Base-by-base conservation (phyloP, 2,329 filamentous ascomycete species). In the Cladosporium sp. region DNA sequence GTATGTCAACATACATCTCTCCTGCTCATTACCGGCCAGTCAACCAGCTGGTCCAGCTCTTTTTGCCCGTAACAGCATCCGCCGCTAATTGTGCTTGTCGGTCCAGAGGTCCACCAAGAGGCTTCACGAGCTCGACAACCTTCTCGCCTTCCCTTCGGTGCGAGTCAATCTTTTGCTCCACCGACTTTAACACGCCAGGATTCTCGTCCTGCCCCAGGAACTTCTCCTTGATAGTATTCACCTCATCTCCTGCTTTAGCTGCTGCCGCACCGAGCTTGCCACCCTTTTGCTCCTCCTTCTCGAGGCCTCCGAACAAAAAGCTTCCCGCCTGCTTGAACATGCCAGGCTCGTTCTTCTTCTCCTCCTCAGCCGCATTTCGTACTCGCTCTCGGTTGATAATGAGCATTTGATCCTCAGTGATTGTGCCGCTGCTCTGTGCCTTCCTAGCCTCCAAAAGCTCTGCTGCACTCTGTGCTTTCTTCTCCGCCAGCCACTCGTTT, bases 311-410 rank as follows among this genome's bases (percentile, higher is more conserved):
- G 49, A 71, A 74, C 17, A 76, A 34, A 54, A 61, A 68, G 40
- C 66, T 67, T 45, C 67, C 72, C 17, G 67, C 65, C 49, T 68
- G 64, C 61, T 69, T 70, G 51, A 74, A 70, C 47, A 74, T 62
- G 8, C 73, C 73, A 28, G 71, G 71, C 60, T 69, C 64, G 43
- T 70, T 69, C 67, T 69, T 69, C 59, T 69, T 70, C 37, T 65
- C 67, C 43, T 65, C 64, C 47, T 85, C 83, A 42, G 80, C 78
- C 65, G 82, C 82, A 64, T 86, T 78, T 52, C 83, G 80, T 69
- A 88, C 86, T 14, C 87, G 78, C 70, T 91, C 87, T 70, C 76
- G 73, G 49, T 78, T 74, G 36, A 84, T 74, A 28, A 83, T 75
- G 36, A 78, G 70, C n/a, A 77, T 72, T 65, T 84, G 80, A 39